Evolutionary conservation across 768 basidiomycete species (phyloP), one percentile per base, ranked within the genome.

Genomic region (Suillus sp.): DNA sequence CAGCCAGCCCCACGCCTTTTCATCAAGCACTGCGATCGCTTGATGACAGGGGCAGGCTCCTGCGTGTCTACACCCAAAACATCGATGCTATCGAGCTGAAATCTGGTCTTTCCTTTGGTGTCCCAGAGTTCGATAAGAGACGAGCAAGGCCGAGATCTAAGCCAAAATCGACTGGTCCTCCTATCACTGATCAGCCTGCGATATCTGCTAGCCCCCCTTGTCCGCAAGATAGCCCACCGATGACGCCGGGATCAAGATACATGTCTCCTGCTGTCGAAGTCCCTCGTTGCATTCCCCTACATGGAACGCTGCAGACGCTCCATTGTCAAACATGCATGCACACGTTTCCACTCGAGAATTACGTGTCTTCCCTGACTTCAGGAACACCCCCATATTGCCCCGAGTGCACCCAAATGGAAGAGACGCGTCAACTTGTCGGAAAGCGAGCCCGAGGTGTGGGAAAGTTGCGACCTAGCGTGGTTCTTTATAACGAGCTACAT

Each of bases 41-140:
- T 35, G 92, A 96, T 70, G 83, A 88, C 64, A 81, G 88, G 42
- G 90, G 91, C 4, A 84, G 84, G 65, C 84, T 96, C 4, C 82
- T 95, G 42, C 83, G 95, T 30, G 92, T 94, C 2, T 96, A 96
- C 75, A 95, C 95, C 0, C 95, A 96, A 79, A 96, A 96, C 76
- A 96, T 96, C 64, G 95, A 96, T 72, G 89, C 88, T 30, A 87
- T 96, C 47, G 95, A 96, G 72, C 80, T 80, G 64, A 94, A 93
- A 73, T 89, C 85, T n/a, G 95, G 95, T 4, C 83, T 96, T 11
- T 87, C 89, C 1, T 92, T 92, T 65, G 93, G 94, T n/a, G 82
- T 95, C 13, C 93, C 93, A 30, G 83, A 84, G 62, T 86, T 85
- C 65, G 83, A 85, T 64, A 82, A 78, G 64, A 85, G 80, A 68